Evolutionary conservation across 148 eudicot species (phyloP), one percentile per base, ranked within the genome.

Genomic region (Heliamphora exappendiculata): DNA sequence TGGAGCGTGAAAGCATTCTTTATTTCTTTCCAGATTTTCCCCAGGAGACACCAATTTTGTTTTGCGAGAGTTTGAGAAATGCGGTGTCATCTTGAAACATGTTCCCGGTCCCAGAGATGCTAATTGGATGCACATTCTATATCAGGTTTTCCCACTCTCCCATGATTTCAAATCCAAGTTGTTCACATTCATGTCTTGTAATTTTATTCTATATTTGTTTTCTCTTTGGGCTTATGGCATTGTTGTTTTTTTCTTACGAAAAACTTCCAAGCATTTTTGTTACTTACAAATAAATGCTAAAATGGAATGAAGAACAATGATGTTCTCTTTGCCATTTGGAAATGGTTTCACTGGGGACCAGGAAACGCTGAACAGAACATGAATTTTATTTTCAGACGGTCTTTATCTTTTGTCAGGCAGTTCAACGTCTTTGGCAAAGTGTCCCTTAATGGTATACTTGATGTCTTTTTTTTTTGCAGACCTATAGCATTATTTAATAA

Each of bases 101-200:
- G 85, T 90, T 81, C 94, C 91, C 44, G 99, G 99, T 60, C 99
- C 99, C 80, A 87, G 94, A 83, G 89, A 87, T 76, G 97, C 98
- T 78, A 96, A 96, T 79, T 96, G 99, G 99, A 90, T 93, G 89
- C 93, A 93, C 82, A 89, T 96, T 81, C 83, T 96, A 64, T 96
- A 91, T 77, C 97, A 93, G 99, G 99, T 96, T 33, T 63, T 73
- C 28, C 59, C 36, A 1, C 74, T 45, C 47, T 68, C 9, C 50
- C 65, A 33, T 44, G 45, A 53, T 50, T 75, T 70, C 36, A 28
- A 47, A 29, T 16, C 36, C 44, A 41, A 29, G 29, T 41, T n/a
- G 28, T 47, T 49, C 3, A 24, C 42, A 14, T 20, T 47, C 74
- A 17, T 71, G 33, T 24, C 45, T 42, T 1, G 20, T 31, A 20